Evolutionary conservation across 2,329 filamentous ascomycete species (phyloP).

Genomic region (Talaromyces sp.): DNA sequence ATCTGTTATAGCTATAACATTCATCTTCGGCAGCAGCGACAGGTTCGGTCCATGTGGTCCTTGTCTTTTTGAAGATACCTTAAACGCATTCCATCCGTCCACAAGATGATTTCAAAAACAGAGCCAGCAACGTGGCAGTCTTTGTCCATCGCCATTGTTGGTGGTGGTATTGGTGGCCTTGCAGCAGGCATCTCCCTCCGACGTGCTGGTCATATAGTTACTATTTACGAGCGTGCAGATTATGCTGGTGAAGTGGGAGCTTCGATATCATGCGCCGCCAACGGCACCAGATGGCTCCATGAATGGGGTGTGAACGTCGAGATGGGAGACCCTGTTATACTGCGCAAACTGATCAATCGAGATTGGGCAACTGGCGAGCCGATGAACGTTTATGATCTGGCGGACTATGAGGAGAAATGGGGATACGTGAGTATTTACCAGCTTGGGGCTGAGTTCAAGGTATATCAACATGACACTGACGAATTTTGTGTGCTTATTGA

Average conservation of each 20-base stretch:
- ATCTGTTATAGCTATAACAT: not conserved
- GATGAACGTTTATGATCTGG: constrained; percentile 58
- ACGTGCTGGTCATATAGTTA: constrained; percentile 51
- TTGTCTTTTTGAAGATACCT: not conserved
- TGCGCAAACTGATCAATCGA: constrained; percentile 62
- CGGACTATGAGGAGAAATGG: constrained; percentile 62
- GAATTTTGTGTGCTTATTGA: not conserved
- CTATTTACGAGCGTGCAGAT: constrained; percentile 62
- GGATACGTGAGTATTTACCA: constrained; percentile 42
- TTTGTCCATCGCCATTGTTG: constrained; percentile 46
- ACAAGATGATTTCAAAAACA: constrained; percentile 16
- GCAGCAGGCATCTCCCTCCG: constrained; percentile 49
- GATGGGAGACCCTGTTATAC: constrained; percentile 60
- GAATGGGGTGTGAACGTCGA: constrained; percentile 62
- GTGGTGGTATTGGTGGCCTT: constrained; percentile 52
- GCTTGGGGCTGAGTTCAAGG: not conserved
- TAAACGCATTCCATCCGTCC: not conserved
- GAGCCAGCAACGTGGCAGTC: constrained; percentile 35
- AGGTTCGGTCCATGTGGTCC: not conserved
- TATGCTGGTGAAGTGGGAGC: constrained; percentile 65
- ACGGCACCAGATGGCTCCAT: constrained; percentile 64
- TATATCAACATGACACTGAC: not conserved
- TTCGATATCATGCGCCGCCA: constrained; percentile 63
- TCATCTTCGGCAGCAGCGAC: not conserved
- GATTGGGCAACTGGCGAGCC: constrained; percentile 66